Percentiles rank a stretch among this genome's conserved stretches.
phyloP scores from a whole-genome alignment of 1,139 yeast species.

The Pneumocystis carinii region DNA sequence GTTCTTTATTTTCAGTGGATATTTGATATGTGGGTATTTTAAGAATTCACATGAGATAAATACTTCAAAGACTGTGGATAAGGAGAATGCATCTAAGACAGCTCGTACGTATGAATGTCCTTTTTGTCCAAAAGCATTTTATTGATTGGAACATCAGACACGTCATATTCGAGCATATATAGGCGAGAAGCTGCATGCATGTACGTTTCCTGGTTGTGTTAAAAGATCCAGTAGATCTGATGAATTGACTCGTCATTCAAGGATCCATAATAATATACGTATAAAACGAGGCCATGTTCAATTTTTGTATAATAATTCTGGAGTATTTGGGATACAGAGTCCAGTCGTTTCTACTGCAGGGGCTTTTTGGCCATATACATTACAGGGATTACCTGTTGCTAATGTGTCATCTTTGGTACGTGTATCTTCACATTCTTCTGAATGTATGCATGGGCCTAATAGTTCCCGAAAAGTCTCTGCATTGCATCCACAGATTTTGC shows the following conservation, averaged over 20 bases:
- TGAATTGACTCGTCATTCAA: conserved; percentile 75
- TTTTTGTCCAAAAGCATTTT: conserved; percentile 81
- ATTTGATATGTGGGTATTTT: background rate
- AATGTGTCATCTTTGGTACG: background rate
- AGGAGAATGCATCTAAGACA: conserved; percentile 19
- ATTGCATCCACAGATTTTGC: background rate
- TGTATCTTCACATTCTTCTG: background rate
- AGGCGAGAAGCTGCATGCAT: conserved; percentile 86
- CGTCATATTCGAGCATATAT: conserved; percentile 91
- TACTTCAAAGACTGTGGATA: background rate
- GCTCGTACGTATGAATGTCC: conserved; percentile 81
- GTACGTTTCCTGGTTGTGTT: conserved; percentile 74
- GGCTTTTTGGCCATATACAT: background rate
- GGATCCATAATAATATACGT: conserved; percentile 40
- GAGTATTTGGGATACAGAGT: background rate
- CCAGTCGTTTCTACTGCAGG: background rate
- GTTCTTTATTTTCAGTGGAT: too few relatives aligned
- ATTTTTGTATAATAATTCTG: background rate
- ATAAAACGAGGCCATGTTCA: background rate
- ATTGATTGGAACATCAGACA: conserved; percentile 83
- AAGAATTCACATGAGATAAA: background rate
- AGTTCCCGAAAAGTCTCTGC: background rate
- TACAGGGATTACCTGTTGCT: background rate
- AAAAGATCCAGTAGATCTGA: conserved; percentile 79
- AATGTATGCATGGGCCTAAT: background rate